These are phyloP conservation scores for Orbilia brochopaga DNA, from an alignment of 2,329 filamentous ascomycete species.

Conservation along the genomic window DNA sequence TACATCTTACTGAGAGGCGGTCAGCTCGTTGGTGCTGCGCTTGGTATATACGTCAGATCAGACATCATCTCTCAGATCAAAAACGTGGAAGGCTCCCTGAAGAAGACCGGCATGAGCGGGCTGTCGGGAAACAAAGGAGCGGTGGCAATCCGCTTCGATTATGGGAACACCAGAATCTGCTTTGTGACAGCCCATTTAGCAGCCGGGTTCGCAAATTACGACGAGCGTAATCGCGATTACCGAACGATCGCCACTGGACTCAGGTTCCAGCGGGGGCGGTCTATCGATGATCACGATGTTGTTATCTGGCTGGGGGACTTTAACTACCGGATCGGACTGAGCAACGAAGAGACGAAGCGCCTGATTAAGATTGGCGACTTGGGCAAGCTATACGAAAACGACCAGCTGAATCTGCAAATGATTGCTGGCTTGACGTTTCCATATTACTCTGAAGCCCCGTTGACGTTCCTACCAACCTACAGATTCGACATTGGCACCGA, in stretches of 20 bases:
- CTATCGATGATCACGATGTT: slow-evolving; percentile 88
- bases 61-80: slow-evolving; percentile 82
- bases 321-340: slow-evolving; percentile 92
- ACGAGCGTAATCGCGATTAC: slow-evolving; percentile 93
- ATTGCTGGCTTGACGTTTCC: slow-evolving; percentile 86
- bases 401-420: slow-evolving; percentile 97
- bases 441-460: slow-evolving; percentile 87
- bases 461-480: slow-evolving; percentile 91
- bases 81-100: slow-evolving; percentile 93
- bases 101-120: slow-evolving; percentile 93
- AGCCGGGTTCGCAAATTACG: slow-evolving; percentile 94
- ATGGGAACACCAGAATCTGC: slow-evolving; percentile 88
- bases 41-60: slow-evolving; percentile 87
- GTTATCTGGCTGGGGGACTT: slow-evolving; percentile 98
- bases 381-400: slow-evolving; percentile 83
- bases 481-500: slow-evolving; percentile 91
- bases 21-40: slow-evolving; percentile 89
- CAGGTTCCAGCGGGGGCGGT: slow-evolving; percentile 85
- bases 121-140: slow-evolving; percentile 99
- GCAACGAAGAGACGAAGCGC: slow-evolving; percentile 75
- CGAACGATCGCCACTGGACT: slow-evolving; percentile 84
- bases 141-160: slow-evolving; percentile 94
- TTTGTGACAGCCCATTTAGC: slow-evolving; percentile 96
- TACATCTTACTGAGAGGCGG: slow-evolving; percentile 91
- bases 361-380: slow-evolving; percentile 76